Conservation (phyloP, 768 basidiomycete species). For the Lanmaoa rubissima region DNA sequence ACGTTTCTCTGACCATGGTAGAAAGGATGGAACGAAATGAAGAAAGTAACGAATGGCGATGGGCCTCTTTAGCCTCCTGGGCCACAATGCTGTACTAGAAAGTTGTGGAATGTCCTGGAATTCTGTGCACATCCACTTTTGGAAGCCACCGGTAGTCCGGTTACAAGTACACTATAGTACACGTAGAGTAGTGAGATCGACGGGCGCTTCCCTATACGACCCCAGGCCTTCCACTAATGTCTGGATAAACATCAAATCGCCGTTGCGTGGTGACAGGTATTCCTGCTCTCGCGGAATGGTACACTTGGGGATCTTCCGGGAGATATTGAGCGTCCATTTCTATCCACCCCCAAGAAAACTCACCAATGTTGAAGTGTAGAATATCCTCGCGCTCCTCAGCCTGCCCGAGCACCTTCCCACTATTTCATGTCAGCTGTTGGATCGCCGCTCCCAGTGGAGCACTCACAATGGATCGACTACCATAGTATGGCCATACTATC, state of each 20-base stretch:
- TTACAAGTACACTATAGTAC: background rate
- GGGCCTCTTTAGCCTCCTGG: constrained; percentile 22
- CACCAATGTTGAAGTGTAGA: constrained; percentile 78
- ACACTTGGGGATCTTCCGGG: constrained; percentile 56
- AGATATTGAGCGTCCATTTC: background rate
- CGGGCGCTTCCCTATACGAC: background rate
- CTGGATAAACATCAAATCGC: constrained; percentile 88
- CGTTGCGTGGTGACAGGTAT: constrained; percentile 93
- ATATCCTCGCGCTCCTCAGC: constrained; percentile 79
- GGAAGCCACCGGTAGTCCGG: constrained; percentile 2
- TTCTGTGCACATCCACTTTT: constrained; percentile 24
- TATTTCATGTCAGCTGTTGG: constrained; percentile 31
- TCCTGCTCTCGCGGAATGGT: constrained; percentile 68
- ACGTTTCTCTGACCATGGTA: constrained; percentile 74
- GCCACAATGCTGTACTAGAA: constrained; percentile 36
- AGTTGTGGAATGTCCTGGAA: constrained; percentile 35
- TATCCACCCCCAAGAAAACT: constrained; percentile 27
- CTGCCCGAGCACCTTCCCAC: constrained; percentile 72
- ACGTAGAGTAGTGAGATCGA: background rate
- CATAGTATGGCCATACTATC: constrained; percentile 87
- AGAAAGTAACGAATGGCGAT: constrained; percentile 12
- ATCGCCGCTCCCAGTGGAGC: background rate
- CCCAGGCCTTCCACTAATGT: constrained; percentile 47
- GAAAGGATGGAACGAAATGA: constrained; percentile 12
- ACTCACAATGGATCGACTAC: constrained; percentile 86